Evolutionary conservation across 2,329 filamentous ascomycete species (phyloP), one percentile per base, ranked within the genome.

Genomic region (Colletotrichum tabaci): DNA sequence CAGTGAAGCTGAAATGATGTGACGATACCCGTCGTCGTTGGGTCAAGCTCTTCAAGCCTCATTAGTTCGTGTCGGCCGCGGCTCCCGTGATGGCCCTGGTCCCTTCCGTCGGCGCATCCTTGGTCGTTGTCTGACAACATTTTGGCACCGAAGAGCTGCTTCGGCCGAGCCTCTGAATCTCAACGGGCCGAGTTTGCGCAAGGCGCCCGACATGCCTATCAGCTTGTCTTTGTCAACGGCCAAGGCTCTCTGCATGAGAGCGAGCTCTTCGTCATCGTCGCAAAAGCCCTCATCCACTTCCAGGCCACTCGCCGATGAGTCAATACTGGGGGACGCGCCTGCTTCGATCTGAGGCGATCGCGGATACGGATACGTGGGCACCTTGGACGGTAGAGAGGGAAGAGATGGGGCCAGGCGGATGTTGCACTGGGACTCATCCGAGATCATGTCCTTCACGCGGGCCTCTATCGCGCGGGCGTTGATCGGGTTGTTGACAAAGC

Each of bases 81-180:
- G 60, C 30, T 61, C 50, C 12, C 26, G 16, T 21, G 38, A 35
- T 23, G 66, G 52, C 18, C 61, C 65, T 15, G 42, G 50, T 16
- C 61, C 61, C 38, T 72, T 74, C 8, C 72, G 50, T 42, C 63
- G 65, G 30, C 72, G 70, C 72, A 74, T 74, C 40, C 72, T 63
- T 30, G 72, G 70, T 21, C 61, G 66, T 18, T 68, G 66, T 42
- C 52, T 69, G 21, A 74, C 69, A 42, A 74, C 70, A 9, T 68
- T 72, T 13, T 63, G 69, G 21, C 61, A 69, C 26, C 69, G 50
- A 8, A 65, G 61, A 9, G 70, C 65, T 15, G 66, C 63, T 60
- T 74, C 69, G 7, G 65, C 65, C 15, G 72, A 69, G 13, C 61
- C 70, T 47, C 70, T 67, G 58, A 65, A 74, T 9, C 65, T 49